Conservation (phyloP, 495 filamentous ascomycete species). For the Hamigera avellanea region DNA sequence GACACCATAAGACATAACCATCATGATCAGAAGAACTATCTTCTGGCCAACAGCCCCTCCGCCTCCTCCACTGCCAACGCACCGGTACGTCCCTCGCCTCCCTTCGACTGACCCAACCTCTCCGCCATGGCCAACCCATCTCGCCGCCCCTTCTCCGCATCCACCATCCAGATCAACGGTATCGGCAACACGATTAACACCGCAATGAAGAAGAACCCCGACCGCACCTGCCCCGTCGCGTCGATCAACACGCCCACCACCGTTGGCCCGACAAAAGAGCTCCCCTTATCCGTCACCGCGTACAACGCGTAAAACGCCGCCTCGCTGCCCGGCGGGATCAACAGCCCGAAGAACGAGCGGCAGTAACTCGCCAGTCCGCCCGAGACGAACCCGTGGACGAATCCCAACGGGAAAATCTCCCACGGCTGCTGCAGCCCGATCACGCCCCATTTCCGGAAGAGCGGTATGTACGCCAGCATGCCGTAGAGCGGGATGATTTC, state of each 20-base stretch:
- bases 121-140: constrained; percentile 59
- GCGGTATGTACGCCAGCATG: constrained; percentile 69
- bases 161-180: constrained; percentile 64
- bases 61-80: constrained; percentile 13
- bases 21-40: too few species aligned
- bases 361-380: constrained; percentile 79
- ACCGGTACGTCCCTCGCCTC: neutral
- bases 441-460: constrained; percentile 58
- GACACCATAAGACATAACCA: too few species aligned
- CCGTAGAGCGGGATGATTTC: constrained; percentile 83
- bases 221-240: constrained; percentile 66
- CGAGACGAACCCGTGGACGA: constrained; percentile 75
- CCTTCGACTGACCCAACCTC: constrained; percentile 31
- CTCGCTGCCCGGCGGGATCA: constrained; percentile 82
- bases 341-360: constrained; percentile 69
- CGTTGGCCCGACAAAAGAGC: constrained; percentile 76
- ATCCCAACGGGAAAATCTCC: constrained; percentile 84
- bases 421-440: constrained; percentile 74
- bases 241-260: constrained; percentile 81
- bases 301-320: constrained; percentile 90
- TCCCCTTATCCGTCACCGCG: constrained; percentile 88
- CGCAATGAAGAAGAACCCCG: constrained; percentile 82
- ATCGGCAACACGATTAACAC: constrained; percentile 64
- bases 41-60: constrained; percentile 17
- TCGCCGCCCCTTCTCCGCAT: constrained; percentile 65